Conservation (phyloP, 2,329 filamentous ascomycete species). For the Cercospora sp. region DNA sequence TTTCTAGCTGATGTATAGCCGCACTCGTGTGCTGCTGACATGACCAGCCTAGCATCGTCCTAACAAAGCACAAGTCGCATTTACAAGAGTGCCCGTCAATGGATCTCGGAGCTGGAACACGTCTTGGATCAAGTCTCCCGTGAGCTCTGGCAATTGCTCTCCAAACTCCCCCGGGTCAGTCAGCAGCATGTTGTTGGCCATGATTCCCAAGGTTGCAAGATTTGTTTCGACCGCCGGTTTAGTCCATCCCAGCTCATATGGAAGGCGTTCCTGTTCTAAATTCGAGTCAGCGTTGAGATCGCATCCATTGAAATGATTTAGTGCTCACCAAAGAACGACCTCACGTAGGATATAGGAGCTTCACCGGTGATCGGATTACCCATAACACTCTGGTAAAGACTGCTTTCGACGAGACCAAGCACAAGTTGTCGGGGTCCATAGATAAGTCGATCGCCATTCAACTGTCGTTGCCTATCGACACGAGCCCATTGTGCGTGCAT, state of each 20-base stretch:
- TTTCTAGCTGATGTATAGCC: neutral
- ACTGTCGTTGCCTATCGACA: slow-evolving; percentile 30
- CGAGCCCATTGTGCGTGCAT: slow-evolving; percentile 38
- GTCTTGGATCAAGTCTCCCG: neutral
- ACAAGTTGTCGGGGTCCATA: slow-evolving; percentile 39
- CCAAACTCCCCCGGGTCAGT: slow-evolving; percentile 22
- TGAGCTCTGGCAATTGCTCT: slow-evolving; percentile 23
- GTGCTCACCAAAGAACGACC: slow-evolving; percentile 23
- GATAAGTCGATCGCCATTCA: slow-evolving; percentile 36
- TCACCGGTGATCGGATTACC: slow-evolving; percentile 27
- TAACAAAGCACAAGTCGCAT: slow-evolving; percentile 6
- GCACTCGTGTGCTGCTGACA: neutral
- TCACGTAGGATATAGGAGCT: slow-evolving; percentile 19
- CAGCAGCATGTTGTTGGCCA: slow-evolving; percentile 26
- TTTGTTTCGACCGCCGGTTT: slow-evolving; percentile 26
- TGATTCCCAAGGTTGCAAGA: slow-evolving; percentile 24
- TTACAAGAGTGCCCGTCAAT: slow-evolving; percentile 1
- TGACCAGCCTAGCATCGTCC: neutral
- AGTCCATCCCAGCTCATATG: slow-evolving; percentile 41
- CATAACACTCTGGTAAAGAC: slow-evolving; percentile 41
- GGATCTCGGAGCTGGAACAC: slow-evolving; percentile 8
- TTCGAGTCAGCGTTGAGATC: neutral
- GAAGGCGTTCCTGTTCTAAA: slow-evolving; percentile 38
- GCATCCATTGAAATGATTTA: neutral
- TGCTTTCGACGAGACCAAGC: slow-evolving; percentile 42